Percentiles rank a stretch among this genome's conserved stretches.
Conservation (phyloP, 139 green algal genomes). For the Limnomonas spitsbergensis region DNA sequence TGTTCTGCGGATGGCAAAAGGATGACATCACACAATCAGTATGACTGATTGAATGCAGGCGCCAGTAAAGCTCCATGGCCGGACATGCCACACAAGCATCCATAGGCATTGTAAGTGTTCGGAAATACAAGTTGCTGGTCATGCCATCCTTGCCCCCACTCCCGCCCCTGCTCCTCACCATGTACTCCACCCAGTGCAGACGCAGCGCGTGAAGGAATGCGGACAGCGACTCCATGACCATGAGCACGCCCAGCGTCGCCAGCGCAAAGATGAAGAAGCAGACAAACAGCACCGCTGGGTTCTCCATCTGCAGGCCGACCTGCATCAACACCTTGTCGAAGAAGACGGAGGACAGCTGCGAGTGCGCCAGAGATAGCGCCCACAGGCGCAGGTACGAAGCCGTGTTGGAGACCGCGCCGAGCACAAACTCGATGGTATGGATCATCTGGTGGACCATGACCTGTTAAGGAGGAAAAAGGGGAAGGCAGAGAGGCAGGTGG, state of each 20-base stretch:
- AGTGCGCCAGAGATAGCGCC: slow-evolving; percentile 94
- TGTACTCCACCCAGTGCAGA: slow-evolving; percentile 92
- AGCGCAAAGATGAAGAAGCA: slow-evolving; percentile 88
- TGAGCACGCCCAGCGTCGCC: slow-evolving; percentile 93
- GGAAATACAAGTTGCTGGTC: not conserved
- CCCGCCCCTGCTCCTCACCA: slow-evolving; percentile 1
- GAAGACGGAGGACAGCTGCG: slow-evolving; percentile 71
- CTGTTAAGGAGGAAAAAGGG: slow-evolving; percentile 36
- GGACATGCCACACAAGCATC: slow-evolving; percentile 5
- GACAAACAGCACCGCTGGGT: slow-evolving; percentile 39
- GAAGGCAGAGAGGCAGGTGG: not conserved
- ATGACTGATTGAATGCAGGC: not conserved
- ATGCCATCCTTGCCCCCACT: not conserved
- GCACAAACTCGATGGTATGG: slow-evolving; percentile 88
- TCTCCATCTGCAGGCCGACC: slow-evolving; percentile 45
- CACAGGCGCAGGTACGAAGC: slow-evolving; percentile 97
- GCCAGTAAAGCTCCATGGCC: not conserved
- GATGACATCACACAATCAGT: not conserved
- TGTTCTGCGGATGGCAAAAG: slow-evolving; percentile 68
- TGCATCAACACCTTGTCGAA: slow-evolving; percentile 93
- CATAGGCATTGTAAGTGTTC: not conserved
- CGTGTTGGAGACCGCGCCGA: slow-evolving; percentile 98
- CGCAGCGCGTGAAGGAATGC: slow-evolving; percentile 97
- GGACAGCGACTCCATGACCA: slow-evolving; percentile 96
- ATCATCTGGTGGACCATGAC: slow-evolving; percentile 90